These are phyloP conservation scores for Irpex sp. DNA, from an alignment of 1,284 basidiomycete genomes.

Conservation along the genomic window DNA sequence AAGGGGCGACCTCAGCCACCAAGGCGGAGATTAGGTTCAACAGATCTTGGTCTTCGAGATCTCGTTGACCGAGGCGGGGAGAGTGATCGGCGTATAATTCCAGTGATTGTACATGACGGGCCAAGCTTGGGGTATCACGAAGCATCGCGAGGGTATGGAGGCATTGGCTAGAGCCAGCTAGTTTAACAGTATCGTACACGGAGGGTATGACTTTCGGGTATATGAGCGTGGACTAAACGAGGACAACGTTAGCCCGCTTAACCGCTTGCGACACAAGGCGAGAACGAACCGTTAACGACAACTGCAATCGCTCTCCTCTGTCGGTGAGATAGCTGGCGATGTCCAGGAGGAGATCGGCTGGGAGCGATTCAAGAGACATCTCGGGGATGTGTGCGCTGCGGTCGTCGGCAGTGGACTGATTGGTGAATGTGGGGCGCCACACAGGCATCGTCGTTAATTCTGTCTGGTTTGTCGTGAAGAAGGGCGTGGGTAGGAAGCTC, in stretches of 20 bases:
- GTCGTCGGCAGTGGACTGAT: neutral
- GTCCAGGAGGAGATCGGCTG: conserved; percentile 57
- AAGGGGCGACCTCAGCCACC: conserved; percentile 34
- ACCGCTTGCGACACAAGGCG: neutral
- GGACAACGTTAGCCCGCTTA: neutral
- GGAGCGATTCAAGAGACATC: conserved; percentile 4
- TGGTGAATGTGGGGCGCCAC: neutral
- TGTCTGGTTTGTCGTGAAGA: neutral
- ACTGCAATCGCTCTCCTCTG: conserved; percentile 49
- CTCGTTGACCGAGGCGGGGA: conserved; percentile 4
- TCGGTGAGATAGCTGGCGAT: conserved; percentile 51
- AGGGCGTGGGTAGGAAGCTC: neutral
- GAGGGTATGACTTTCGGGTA: conserved; percentile 51
- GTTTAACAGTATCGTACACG: conserved; percentile 53
- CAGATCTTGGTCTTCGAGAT: conserved; percentile 18
- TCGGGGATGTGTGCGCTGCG: neutral
- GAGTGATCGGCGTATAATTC: conserved; percentile 39
- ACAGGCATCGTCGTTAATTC: neutral
- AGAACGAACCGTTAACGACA: conserved; percentile 51
- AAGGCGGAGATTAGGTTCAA: conserved; percentile 25
- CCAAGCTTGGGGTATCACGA: conserved; percentile 43
- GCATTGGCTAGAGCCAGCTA: conserved; percentile 55
- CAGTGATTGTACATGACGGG: conserved; percentile 62
- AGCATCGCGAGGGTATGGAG: conserved; percentile 60
- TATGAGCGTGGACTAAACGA: conserved; percentile 37